Conservation (phyloP, 192 early-diverging fungal genomes). For the Linnemannia elongata region DNA sequence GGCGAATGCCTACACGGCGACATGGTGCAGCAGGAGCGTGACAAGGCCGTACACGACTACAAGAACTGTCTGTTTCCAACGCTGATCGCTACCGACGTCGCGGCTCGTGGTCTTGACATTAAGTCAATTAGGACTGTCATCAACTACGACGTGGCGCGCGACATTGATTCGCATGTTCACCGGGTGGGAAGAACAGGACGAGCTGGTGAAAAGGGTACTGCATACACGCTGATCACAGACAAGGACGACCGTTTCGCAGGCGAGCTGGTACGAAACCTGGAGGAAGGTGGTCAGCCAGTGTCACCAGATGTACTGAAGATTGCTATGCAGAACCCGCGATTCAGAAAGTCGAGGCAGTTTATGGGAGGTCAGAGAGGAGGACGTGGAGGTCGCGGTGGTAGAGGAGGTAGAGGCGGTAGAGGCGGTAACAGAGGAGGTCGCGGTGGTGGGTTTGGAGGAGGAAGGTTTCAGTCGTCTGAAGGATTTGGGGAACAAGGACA, state of each 20-base stretch:
- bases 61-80: conserved; percentile 70
- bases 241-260: conserved; percentile 78
- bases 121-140: conserved; percentile 80
- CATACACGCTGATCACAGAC: conserved; percentile 70
- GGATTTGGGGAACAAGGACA: conserved; percentile 3
- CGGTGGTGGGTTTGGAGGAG: conserved; percentile 53
- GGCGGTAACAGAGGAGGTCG: conserved; percentile 57
- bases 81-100: conserved; percentile 77
- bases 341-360: conserved; percentile 65
- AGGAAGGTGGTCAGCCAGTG: conserved; percentile 65
- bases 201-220: conserved; percentile 78
- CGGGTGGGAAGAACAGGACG: conserved; percentile 80
- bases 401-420: conserved; percentile 63
- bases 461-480: conserved; percentile 26
- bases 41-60: conserved; percentile 78
- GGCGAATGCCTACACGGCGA: conserved; percentile 82
- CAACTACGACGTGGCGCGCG: conserved; percentile 85
- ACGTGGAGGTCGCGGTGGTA: conserved; percentile 60
- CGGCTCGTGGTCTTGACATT: conserved; percentile 87
- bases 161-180: conserved; percentile 90
- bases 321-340: conserved; percentile 74
- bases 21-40: conserved; percentile 81
- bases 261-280: conserved; percentile 73
- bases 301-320: conserved; percentile 57
- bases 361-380: conserved; percentile 46